phyloP scores from a whole-genome alignment of 2,329 filamentous ascomycete genomes.

The Fusarium circinatum region DNA sequence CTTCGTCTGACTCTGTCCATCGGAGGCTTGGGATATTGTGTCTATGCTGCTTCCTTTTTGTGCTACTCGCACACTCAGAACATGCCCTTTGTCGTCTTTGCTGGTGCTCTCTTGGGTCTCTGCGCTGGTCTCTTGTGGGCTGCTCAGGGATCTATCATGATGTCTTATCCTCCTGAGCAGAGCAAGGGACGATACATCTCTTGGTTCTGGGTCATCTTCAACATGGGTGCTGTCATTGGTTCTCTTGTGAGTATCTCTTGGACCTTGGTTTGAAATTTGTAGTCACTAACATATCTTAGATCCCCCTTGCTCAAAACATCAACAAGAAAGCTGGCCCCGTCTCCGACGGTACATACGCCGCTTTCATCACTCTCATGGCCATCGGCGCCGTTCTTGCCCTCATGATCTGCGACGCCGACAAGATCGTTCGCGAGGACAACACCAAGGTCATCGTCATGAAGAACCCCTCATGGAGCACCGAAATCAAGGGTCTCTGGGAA shows the following conservation, averaged over 20 bases:
- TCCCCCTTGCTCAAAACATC: conserved; percentile 79
- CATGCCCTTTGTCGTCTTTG: conserved; percentile 78
- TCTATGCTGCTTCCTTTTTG: conserved; percentile 78
- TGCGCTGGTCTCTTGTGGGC: conserved; percentile 86
- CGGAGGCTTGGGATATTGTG: conserved; percentile 79
- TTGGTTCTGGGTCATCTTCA: conserved; percentile 96
- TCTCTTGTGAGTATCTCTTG: conserved; percentile 61
- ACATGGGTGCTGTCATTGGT: conserved; percentile 88
- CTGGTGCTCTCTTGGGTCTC: conserved; percentile 79
- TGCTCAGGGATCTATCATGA: conserved; percentile 87
- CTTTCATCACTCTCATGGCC: conserved; percentile 59
- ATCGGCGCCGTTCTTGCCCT: conserved; percentile 59
- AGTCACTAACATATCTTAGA: conserved; percentile 48
- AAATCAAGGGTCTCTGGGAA: conserved; percentile 54
- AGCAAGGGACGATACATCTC: conserved; percentile 90
- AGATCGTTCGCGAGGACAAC: conserved; percentile 53
- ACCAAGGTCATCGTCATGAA: conserved; percentile 50
- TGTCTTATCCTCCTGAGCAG: conserved; percentile 84
- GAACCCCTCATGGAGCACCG: conserved; percentile 50
- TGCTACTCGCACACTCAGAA: conserved; percentile 75
- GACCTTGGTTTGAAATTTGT: neutral
- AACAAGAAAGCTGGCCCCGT: conserved; percentile 62
- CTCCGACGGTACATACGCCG: conserved; percentile 61
- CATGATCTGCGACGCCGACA: conserved; percentile 59
- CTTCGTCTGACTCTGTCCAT: conserved; percentile 74